Evolutionary conservation across 768 basidiomycete species (phyloP).

Genomic region (Cystofilobasidium capitatum): DNA sequence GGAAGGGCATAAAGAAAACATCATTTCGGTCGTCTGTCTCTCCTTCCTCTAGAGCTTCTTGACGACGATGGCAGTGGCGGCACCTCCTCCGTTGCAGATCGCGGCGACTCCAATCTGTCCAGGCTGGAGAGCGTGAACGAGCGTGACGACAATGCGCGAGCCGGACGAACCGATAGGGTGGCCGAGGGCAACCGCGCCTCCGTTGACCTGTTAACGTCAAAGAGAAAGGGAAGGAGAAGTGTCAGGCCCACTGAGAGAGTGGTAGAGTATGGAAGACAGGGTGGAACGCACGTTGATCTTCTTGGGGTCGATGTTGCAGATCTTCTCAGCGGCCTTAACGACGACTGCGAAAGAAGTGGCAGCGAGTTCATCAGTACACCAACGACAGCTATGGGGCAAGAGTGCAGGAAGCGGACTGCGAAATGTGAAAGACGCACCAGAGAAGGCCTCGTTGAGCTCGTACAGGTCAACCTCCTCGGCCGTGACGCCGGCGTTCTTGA

Average conservation of each 20-base stretch:
- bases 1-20: background rate
- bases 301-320: conserved; percentile 67
- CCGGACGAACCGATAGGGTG: conserved; percentile 96
- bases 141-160: conserved; percentile 82
- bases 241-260: background rate
- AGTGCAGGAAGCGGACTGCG: too few species aligned
- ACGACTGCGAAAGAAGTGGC: conserved; percentile 48
- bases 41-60: conserved; percentile 56
- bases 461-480: conserved; percentile 77
- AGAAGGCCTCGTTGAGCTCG: conserved; percentile 98
- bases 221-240: background rate
- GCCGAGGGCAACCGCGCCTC: conserved; percentile 27
- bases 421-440: conserved; percentile 39
- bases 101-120: conserved; percentile 93
- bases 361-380: background rate
- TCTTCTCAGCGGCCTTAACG: conserved; percentile 78
- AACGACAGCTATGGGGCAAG: background rate
- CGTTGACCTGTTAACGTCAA: conserved; percentile 15
- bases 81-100: conserved; percentile 94
- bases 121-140: conserved; percentile 78
- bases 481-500: conserved; percentile 75
- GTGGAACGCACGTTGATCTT: conserved; percentile 66
- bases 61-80: conserved; percentile 79
- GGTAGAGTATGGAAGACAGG: background rate
- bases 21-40: background rate